Conservation (phyloP, 768 basidiomycete species). For the Sarcodon aspratus region DNA sequence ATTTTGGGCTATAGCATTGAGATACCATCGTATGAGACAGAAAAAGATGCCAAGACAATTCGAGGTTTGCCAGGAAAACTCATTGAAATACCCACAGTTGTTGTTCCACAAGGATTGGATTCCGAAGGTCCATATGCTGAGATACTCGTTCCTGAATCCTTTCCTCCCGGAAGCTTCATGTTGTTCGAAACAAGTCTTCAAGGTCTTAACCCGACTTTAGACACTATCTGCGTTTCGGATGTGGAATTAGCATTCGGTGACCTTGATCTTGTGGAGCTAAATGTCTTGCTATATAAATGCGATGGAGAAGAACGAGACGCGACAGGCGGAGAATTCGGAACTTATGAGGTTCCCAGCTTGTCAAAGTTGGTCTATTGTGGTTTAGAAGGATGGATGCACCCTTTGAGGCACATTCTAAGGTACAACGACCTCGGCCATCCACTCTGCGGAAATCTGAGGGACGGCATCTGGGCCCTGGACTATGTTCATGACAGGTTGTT, state of each 20-base stretch:
- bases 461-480: slow-evolving; percentile 88
- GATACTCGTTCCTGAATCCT: slow-evolving; percentile 74
- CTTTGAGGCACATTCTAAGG: slow-evolving; percentile 71
- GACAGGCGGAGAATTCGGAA: slow-evolving; percentile 69
- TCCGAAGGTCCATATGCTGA: slow-evolving; percentile 61
- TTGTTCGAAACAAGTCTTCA: slow-evolving; percentile 81
- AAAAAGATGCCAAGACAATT: slow-evolving; percentile 39
- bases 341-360: slow-evolving; percentile 67
- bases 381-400: slow-evolving; percentile 95
- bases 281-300: slow-evolving; percentile 74
- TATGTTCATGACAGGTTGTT: slow-evolving; percentile 65
- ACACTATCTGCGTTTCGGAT: slow-evolving; percentile 58
- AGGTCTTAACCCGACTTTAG: slow-evolving; percentile 59
- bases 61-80: slow-evolving; percentile 66
- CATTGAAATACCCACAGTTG: slow-evolving; percentile 47
- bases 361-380: slow-evolving; percentile 86
- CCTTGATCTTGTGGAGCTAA: slow-evolving; percentile 80
- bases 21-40: slow-evolving; percentile 47
- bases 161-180: slow-evolving; percentile 95
- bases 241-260: slow-evolving; percentile 63
- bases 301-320: slow-evolving; percentile 91
- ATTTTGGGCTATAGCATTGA: slow-evolving; percentile 70
- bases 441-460: slow-evolving; percentile 76
- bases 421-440: slow-evolving; percentile 92
- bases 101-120: slow-evolving; percentile 52